Conservation (phyloP, 2,329 filamentous ascomycete genomes). For the Sclerotinia spermophila region DNA sequence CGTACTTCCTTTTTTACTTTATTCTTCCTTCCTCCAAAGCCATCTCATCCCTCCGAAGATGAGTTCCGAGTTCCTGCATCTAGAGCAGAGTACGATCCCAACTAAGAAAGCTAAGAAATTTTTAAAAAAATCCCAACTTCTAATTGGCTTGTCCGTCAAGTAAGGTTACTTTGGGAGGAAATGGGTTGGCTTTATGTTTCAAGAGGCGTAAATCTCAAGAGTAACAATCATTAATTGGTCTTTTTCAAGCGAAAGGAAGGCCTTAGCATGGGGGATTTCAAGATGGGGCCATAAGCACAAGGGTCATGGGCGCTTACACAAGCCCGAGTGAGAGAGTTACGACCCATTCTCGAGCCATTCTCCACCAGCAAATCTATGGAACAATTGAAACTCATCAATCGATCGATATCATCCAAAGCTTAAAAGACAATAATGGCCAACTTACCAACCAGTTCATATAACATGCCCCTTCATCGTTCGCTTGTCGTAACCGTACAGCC, state of each 20-base stretch:
- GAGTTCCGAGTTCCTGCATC: constrained; percentile 5
- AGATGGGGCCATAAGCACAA: background rate
- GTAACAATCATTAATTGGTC: background rate
- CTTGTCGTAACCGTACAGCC: background rate
- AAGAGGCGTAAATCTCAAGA: background rate
- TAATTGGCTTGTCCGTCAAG: background rate
- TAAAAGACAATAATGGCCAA: background rate
- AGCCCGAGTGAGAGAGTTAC: background rate
- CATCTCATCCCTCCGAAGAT: constrained; percentile 1
- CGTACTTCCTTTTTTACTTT: background rate
- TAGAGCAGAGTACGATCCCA: background rate
- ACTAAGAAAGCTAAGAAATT: background rate
- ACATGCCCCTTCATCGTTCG: constrained; percentile 11
- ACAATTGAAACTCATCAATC: background rate
- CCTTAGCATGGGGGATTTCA: background rate
- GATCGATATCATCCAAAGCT: constrained; percentile 1
- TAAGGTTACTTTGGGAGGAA: background rate
- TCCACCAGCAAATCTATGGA: background rate
- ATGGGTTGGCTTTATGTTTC: constrained; percentile 12
- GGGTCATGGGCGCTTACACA: constrained; percentile 5
- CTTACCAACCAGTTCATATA: background rate
- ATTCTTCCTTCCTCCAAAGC: constrained; percentile 5
- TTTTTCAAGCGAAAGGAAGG: constrained; percentile 9
- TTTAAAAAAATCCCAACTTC: background rate
- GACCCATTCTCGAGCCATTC: background rate